A percentile compares a stretch with the other conserved stretches of the same genome.
These are phyloP conservation scores for Chloris gayana DNA, from an alignment of 176 grass and related monocot species.

Conservation along the genomic window DNA sequence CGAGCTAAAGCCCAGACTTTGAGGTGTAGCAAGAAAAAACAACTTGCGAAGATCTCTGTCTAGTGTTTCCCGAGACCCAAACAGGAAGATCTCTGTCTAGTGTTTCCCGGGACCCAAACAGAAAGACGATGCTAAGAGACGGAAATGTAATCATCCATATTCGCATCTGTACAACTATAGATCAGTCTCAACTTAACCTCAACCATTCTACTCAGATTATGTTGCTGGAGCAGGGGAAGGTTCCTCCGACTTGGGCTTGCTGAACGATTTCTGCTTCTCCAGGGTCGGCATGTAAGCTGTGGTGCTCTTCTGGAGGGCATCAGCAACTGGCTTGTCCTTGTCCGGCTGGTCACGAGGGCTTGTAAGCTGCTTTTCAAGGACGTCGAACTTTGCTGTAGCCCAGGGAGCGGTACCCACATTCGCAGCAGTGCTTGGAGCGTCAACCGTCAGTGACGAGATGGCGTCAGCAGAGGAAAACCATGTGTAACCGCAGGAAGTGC, in stretches of 20 bases:
- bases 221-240: constrained; percentile 12
- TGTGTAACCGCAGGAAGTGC: constrained; percentile 67
- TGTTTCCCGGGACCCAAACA: no score
- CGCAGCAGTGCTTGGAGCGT: constrained; percentile 50
- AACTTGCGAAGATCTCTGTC: no score
- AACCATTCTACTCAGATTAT: constrained; percentile 23
- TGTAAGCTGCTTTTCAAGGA: constrained; percentile 70
- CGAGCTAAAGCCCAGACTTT: no score
- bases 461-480: constrained; percentile 86
- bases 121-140: no score
- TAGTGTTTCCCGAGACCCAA: no score
- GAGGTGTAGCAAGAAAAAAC: no score
- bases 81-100: no score
- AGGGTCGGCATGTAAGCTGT: constrained; percentile 58
- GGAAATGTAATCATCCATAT: not conserved
- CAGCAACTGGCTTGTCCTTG: constrained; percentile 47
- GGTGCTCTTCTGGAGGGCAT: constrained; percentile 60
- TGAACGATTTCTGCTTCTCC: constrained; percentile 71
- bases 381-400: constrained; percentile 87
- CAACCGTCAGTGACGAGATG: constrained; percentile 68
- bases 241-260: constrained; percentile 46
- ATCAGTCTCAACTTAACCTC: not conserved
- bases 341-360: constrained; percentile 66
- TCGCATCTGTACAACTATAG: constrained; percentile 24
- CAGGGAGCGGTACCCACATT: constrained; percentile 75